Percentiles rank a stretch among this genome's conserved stretches.
Evolutionary conservation across 2,329 filamentous ascomycete genomes (phyloP).

Genomic region (Coniochaeta hoffmannii): DNA sequence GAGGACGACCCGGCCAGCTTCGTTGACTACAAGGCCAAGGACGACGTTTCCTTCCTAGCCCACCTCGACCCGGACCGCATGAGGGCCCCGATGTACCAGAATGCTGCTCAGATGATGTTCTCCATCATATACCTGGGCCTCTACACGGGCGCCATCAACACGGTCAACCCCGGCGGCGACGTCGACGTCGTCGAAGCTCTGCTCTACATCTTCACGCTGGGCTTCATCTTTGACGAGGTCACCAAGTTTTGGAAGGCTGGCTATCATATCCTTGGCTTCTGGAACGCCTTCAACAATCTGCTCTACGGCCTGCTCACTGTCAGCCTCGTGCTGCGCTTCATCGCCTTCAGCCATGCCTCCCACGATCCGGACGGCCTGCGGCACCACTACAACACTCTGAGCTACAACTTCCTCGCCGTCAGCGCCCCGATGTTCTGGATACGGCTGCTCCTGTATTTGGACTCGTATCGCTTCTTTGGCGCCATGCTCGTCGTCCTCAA

Average conservation of each 20-base stretch:
- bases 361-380: slow-evolving; percentile 42
- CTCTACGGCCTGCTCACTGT: slow-evolving; percentile 73
- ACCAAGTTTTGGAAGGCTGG: slow-evolving; percentile 93
- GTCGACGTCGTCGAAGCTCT: slow-evolving; percentile 77
- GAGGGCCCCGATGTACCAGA: slow-evolving; percentile 88
- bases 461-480: slow-evolving; percentile 91
- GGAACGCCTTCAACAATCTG: slow-evolving; percentile 88
- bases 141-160: slow-evolving; percentile 89
- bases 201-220: slow-evolving; percentile 85
- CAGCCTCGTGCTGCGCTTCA: slow-evolving; percentile 71
- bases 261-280: slow-evolving; percentile 84
- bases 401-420: slow-evolving; percentile 92
- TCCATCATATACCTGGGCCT: slow-evolving; percentile 76
- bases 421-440: slow-evolving; percentile 96
- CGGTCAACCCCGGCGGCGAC: slow-evolving; percentile 78
- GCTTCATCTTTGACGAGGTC: slow-evolving; percentile 82
- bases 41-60: slow-evolving; percentile 65
- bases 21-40: slow-evolving; percentile 77
- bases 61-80: slow-evolving; percentile 94
- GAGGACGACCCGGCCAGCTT: slow-evolving; percentile 87
- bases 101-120: slow-evolving; percentile 77
- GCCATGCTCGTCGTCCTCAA: slow-evolving; percentile 97
- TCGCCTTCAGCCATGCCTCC: slow-evolving; percentile 60
- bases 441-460: slow-evolving; percentile 83
- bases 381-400: slow-evolving; percentile 64